Evolutionary conservation across 2,329 filamentous ascomycete genomes (phyloP).

Genomic region (Aspergillus sp.): DNA sequence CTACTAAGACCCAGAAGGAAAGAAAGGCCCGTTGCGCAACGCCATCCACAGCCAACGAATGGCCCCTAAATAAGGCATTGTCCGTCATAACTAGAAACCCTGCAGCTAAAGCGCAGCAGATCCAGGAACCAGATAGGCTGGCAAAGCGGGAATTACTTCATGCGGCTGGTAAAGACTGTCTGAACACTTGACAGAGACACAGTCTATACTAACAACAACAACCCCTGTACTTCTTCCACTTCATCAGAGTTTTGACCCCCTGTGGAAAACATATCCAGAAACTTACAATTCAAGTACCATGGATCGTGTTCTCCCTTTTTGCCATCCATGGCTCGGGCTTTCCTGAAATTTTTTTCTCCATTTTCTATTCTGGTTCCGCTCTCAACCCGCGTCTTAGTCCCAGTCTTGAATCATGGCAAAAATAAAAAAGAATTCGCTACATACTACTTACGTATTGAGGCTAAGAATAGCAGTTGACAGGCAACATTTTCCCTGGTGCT

Average conservation of each 20-base stretch:
- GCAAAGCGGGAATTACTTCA: neutral
- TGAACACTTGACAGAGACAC: too few species aligned
- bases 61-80: neutral
- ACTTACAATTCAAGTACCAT: neutral
- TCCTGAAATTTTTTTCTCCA: neutral
- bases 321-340: neutral
- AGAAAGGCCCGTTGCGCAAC: neutral
- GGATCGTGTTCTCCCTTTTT: neutral
- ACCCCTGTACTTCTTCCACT: too few species aligned
- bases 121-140: slow-evolving; percentile 6
- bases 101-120: slow-evolving; percentile 1
- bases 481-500: neutral
- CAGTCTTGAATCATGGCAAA: neutral
- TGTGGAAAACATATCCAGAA: neutral
- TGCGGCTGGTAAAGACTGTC: neutral
- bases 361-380: slow-evolving; percentile 5
- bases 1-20: neutral
- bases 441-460: neutral
- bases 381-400: neutral
- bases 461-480: slow-evolving; percentile 6
- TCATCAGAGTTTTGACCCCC: neutral
- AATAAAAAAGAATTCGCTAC: neutral
- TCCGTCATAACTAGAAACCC: neutral
- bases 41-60: neutral
- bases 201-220: too few species aligned